phyloP scores from a whole-genome alignment of 108 stramenopile species.

The Aurantiochytrium sp. region DNA sequence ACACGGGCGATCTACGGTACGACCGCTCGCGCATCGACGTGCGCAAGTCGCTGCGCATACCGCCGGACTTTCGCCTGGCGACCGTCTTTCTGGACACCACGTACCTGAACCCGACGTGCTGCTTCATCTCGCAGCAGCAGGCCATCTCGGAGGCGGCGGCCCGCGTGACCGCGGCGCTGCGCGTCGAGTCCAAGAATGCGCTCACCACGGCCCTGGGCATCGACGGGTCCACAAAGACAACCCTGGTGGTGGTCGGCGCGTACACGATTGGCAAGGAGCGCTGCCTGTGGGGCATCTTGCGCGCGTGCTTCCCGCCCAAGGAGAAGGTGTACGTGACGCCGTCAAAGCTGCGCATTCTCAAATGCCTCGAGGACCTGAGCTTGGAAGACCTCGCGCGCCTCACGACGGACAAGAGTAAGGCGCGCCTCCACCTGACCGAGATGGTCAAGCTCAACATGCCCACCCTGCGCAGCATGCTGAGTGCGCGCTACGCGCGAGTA shows the following conservation, averaged over 20 bases:
- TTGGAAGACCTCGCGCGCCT: not conserved
- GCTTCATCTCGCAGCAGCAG: not conserved
- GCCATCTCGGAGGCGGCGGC: not conserved
- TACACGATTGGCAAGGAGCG: constrained; percentile 17
- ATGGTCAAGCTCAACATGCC: not conserved
- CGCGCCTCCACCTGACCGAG: not conserved
- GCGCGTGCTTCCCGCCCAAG: not conserved
- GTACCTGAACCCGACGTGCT: not conserved
- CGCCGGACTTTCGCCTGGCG: not conserved
- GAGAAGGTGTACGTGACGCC: not conserved
- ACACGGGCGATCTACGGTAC: not conserved
- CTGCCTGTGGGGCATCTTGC: not conserved
- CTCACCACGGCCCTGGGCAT: not conserved
- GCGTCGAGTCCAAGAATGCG: not conserved
- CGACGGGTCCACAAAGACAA: not conserved
- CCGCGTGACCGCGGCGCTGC: not conserved
- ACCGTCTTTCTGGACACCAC: constrained; percentile 17
- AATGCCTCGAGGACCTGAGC: not conserved
- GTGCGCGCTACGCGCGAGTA: not conserved
- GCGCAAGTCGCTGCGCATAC: not conserved
- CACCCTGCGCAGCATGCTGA: not conserved
- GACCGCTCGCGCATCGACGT: not conserved
- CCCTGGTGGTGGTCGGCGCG: not conserved
- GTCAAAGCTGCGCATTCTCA: not conserved
- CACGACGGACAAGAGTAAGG: not conserved